These are phyloP conservation scores for Rhizoctonia solani DNA, from an alignment of 1,284 basidiomycete genomes.

Conservation along the genomic window DNA sequence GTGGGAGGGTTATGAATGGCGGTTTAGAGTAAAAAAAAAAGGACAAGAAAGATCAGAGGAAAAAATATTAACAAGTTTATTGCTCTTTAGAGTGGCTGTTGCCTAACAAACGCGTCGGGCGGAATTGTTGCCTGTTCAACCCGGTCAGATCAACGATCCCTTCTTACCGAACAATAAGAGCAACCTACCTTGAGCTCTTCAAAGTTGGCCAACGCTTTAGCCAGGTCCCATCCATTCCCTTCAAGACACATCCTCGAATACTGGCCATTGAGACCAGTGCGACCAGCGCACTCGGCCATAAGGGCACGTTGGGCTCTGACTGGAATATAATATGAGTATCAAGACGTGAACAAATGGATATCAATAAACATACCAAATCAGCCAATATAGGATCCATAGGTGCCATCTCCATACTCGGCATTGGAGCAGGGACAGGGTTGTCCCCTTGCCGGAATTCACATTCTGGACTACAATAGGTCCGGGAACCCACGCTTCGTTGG, in stretches of 20 bases:
- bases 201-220: constrained; percentile 77
- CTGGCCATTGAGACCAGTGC: constrained; percentile 74
- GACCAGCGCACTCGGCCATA: constrained; percentile 67
- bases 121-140: constrained; percentile 43
- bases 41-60: too few relatives aligned
- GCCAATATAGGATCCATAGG: constrained; percentile 36
- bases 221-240: constrained; percentile 79
- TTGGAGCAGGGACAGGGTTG: neutral
- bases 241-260: constrained; percentile 81
- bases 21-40: too few relatives aligned
- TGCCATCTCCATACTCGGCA: constrained; percentile 15
- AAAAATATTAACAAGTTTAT: neutral
- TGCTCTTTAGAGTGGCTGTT: neutral
- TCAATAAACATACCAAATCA: constrained; percentile 29
- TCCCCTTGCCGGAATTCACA: neutral
- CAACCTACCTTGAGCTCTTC: constrained; percentile 60
- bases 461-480: constrained; percentile 61
- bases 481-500: constrained; percentile 74
- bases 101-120: constrained; percentile 41
- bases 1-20: too few relatives aligned
- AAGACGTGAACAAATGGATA: neutral
- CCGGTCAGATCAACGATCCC: neutral
- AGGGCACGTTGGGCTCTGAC: constrained; percentile 66
- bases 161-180: neutral
- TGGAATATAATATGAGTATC: neutral